Conservation (phyloP, 2,329 filamentous ascomycete genomes). For the Aspergillus glaucus region DNA sequence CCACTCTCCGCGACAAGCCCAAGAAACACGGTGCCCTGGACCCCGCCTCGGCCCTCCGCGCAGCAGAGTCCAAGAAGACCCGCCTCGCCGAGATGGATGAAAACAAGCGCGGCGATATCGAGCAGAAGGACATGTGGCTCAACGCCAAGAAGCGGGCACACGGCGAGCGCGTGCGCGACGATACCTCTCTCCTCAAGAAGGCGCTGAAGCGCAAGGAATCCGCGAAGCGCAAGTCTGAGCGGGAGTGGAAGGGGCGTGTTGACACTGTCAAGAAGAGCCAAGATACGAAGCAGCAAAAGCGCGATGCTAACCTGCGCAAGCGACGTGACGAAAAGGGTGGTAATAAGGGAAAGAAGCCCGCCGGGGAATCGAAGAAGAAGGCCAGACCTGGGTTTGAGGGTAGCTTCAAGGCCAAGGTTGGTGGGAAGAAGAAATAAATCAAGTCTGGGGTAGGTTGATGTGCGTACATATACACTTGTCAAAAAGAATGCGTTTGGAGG, state of each 20-base stretch:
- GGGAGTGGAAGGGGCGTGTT: slow-evolving; percentile 72
- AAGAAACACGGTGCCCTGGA: slow-evolving; percentile 81
- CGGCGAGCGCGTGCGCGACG: slow-evolving; percentile 82
- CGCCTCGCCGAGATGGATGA: slow-evolving; percentile 69
- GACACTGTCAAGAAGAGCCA: slow-evolving; percentile 68
- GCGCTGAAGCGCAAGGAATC: slow-evolving; percentile 88
- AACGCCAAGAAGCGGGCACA: slow-evolving; percentile 83
- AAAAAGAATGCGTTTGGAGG: neutral
- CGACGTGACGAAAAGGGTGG: slow-evolving; percentile 66
- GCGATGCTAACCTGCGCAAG: slow-evolving; percentile 70
- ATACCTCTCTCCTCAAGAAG: slow-evolving; percentile 84
- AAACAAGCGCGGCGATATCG: slow-evolving; percentile 75
- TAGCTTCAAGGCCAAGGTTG: slow-evolving; percentile 55
- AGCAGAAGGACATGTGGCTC: slow-evolving; percentile 91
- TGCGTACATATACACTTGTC: neutral
- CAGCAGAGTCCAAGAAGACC: slow-evolving; percentile 78
- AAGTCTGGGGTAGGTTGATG: neutral
- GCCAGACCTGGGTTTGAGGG: slow-evolving; percentile 65
- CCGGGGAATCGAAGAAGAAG: slow-evolving; percentile 41
- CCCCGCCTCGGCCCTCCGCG: slow-evolving; percentile 75
- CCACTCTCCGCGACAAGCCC: slow-evolving; percentile 56
- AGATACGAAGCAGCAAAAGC: slow-evolving; percentile 74
- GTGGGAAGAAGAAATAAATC: slow-evolving; percentile 37
- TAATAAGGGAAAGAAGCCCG: slow-evolving; percentile 42
- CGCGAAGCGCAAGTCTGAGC: slow-evolving; percentile 82